phyloP scores from a whole-genome alignment of 208 protist genomes.

The Endotrypanum monterogeii region DNA sequence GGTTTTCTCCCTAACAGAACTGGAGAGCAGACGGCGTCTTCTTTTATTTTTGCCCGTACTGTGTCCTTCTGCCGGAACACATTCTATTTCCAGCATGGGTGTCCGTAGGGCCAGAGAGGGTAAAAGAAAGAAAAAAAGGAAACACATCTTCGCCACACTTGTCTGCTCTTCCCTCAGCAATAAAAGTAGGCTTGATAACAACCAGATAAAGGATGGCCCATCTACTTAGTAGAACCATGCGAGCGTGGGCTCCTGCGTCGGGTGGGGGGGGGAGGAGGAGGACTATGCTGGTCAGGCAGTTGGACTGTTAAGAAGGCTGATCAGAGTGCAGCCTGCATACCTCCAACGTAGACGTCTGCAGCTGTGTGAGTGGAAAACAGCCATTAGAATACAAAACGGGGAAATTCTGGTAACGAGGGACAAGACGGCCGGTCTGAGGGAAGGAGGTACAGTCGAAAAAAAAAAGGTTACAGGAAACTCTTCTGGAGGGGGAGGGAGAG shows the following conservation, averaged over 20 bases:
- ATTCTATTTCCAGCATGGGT: background rate
- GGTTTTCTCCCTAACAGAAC: too few species aligned
- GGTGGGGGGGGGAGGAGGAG: background rate
- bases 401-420: background rate
- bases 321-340: background rate
- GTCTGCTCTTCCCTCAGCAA: background rate
- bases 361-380: background rate
- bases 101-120: too few species aligned
- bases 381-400: background rate
- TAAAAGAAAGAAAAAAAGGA: background rate
- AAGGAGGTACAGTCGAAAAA: background rate
- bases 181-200: background rate
- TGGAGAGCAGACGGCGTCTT: too few species aligned
- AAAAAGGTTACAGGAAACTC: too few species aligned
- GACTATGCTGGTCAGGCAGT: background rate
- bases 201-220: background rate
- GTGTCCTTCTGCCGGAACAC: background rate
- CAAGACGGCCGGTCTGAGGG: background rate
- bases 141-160: background rate
- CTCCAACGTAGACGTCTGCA: background rate
- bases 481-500: too few species aligned
- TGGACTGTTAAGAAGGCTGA: background rate
- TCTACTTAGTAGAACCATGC: background rate
- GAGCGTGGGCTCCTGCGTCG: background rate
- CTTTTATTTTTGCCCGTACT: background rate